These are phyloP conservation scores for Talaromyces borbonicus DNA, from an alignment of 495 filamentous ascomycete genomes.

Conservation along the genomic window DNA sequence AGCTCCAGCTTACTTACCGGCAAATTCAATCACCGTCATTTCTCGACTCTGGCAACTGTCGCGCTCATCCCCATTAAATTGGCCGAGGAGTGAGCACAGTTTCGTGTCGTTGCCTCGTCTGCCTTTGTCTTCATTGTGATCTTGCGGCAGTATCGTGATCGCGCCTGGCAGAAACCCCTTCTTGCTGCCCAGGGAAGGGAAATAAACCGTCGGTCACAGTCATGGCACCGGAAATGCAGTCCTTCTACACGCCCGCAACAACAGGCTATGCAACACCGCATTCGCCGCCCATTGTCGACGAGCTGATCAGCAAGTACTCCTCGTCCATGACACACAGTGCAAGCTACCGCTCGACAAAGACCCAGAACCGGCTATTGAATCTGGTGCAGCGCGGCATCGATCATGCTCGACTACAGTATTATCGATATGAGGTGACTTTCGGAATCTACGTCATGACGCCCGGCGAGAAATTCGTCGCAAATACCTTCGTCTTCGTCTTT, in stretches of 20 bases:
- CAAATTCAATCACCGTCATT: too few relatives aligned
- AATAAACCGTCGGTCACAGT: too few relatives aligned
- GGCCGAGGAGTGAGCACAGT: too few relatives aligned
- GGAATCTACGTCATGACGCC: slow-evolving; percentile 64
- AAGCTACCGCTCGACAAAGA: slow-evolving; percentile 6
- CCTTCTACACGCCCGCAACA: slow-evolving; percentile 28
- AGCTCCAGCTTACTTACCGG: too few relatives aligned
- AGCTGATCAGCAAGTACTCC: slow-evolving; percentile 28
- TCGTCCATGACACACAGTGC: slow-evolving; percentile 19
- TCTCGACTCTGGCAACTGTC: too few relatives aligned
- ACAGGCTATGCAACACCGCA: slow-evolving; percentile 24
- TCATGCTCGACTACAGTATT: slow-evolving; percentile 55
- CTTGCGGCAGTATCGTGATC: too few relatives aligned
- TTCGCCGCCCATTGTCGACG: slow-evolving; percentile 25
- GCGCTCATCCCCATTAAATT: too few relatives aligned
- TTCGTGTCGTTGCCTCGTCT: too few relatives aligned
- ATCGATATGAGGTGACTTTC: slow-evolving; percentile 70
- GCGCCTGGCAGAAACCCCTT: too few relatives aligned
- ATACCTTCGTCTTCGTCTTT: slow-evolving; percentile 30
- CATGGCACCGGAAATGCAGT: slow-evolving; percentile 30
- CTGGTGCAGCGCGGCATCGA: slow-evolving; percentile 30
- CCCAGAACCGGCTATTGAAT: slow-evolving; percentile 16
- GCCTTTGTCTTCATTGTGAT: too few relatives aligned
- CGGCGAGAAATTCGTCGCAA: slow-evolving; percentile 62
- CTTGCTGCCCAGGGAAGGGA: too few relatives aligned